Base-by-base conservation (phyloP, 2,329 filamentous ascomycete genomes). In the Raffaelea deltoideospora region DNA sequence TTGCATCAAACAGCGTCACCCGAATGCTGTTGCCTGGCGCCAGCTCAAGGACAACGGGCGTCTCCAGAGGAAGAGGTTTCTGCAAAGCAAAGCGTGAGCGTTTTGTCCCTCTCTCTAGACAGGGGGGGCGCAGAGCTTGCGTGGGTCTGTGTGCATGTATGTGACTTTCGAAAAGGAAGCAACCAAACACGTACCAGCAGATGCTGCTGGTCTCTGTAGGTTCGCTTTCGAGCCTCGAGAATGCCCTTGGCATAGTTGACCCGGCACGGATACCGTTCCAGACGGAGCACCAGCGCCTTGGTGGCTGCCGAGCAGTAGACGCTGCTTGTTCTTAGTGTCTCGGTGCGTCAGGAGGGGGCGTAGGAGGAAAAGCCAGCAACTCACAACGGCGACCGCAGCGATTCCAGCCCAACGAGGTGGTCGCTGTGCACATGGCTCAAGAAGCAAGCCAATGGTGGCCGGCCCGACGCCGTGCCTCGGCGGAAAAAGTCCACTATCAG, bases 381-480 rank as follows among this genome's bases (percentile, higher is more conserved):
- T 30, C 54, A 73, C 68, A 94, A 94, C 0, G 84, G 81, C 21
- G 81, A 74, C 32, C 75, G 71, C 37, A 87, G 66, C 11, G 67
- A 72, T 47, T 93, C 85, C 2, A 95, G 66, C 0, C 88, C 87
- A 26, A 69, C 68, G 1, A 95, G 68, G 56, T 95, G 88, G 48
- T 95, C 87, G 44, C 80, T 92, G 52, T 95, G 88, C 3, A 92
- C 76, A 67, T 96, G 88, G 55, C 82, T 92, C 20, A 96, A 65
- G 51, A 96, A 94, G 53, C 80, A 90, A 14, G 82, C 86, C 38
- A 90, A 57, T 0, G 85, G 81, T 4, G 79, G 68, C 14, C 58
- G 66, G 14, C 57, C 56, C 6, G 61, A 61, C 4, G 63, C 58
- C 33, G 65, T 63, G 14, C 58, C n/a, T n/a, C n/a, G 60, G 19